phyloP scores from a whole-genome alignment of 2,329 filamentous ascomycete species.

The Ophiostoma tasmaniense region DNA sequence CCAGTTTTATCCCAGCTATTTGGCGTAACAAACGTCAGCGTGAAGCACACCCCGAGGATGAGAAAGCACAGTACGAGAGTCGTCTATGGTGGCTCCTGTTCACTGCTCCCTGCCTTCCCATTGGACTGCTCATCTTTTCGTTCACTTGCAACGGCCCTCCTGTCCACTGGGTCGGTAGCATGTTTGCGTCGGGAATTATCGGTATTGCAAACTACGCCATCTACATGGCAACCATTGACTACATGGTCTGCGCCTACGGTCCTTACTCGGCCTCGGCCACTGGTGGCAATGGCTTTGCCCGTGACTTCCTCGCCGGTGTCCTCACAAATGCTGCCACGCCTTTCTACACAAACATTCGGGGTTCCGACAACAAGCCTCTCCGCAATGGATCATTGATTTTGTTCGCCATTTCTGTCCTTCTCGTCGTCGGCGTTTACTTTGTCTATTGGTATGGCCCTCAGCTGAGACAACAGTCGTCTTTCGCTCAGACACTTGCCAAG shows the following conservation, averaged over 20 bases:
- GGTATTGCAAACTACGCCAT: conserved; percentile 67
- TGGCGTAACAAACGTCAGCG: conserved; percentile 44
- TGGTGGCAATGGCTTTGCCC: conserved; percentile 65
- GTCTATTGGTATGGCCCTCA: conserved; percentile 57
- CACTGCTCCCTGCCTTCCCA: conserved; percentile 50
- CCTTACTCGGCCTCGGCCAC: conserved; percentile 66
- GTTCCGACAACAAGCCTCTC: conserved; percentile 38
- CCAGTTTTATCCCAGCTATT: conserved; percentile 50
- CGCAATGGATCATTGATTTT: conserved; percentile 57
- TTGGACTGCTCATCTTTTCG: conserved; percentile 63
- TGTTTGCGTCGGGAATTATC: conserved; percentile 56
- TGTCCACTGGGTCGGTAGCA: conserved; percentile 59
- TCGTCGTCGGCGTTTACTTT: conserved; percentile 55
- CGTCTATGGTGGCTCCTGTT: conserved; percentile 58
- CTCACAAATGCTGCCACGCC: conserved; percentile 60
- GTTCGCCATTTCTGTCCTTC: conserved; percentile 50
- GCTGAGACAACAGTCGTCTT: conserved; percentile 53
- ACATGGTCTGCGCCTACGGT: conserved; percentile 65
- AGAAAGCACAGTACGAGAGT: conserved; percentile 59
- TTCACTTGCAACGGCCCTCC: conserved; percentile 57
- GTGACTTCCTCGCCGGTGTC: conserved; percentile 65
- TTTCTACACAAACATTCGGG: conserved; percentile 51
- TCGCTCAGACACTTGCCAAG: conserved; percentile 53
- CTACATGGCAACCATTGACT: conserved; percentile 70
- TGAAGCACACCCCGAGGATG: conserved; percentile 41